A percentile compares a stretch with the other conserved stretches of the same genome.
Evolutionary conservation across 2,329 filamentous ascomycete species (phyloP).

Genomic region (Fonsecaea nubica): DNA sequence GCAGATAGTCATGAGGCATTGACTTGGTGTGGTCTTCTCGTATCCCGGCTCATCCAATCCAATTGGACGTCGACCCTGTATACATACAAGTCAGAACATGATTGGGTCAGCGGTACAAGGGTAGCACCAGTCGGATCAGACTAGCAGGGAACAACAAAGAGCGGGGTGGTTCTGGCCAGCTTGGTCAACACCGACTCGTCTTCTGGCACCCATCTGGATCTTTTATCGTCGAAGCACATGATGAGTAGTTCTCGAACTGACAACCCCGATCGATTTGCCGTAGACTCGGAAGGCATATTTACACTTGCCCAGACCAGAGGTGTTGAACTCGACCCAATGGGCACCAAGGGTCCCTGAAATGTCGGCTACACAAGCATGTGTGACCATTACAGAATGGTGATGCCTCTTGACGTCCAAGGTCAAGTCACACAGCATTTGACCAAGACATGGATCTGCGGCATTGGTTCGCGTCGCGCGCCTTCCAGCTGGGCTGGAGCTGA

Average conservation of each 20-base stretch:
- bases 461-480: neutral
- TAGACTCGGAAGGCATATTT: too few species aligned
- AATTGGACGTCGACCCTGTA: neutral
- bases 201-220: too few species aligned
- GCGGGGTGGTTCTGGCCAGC: neutral
- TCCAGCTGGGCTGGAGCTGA: neutral
- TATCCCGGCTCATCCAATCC: neutral
- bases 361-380: neutral
- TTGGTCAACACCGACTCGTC: too few species aligned
- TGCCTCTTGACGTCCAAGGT: neutral
- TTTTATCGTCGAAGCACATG: too few species aligned
- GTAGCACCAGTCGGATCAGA: neutral
- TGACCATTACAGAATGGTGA: neutral
- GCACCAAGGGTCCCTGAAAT: too few species aligned
- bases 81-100: neutral
- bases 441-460: neutral
- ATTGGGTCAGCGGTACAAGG: neutral
- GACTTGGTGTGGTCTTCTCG: neutral
- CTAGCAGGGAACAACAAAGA: neutral
- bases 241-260: too few species aligned
- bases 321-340: too few species aligned
- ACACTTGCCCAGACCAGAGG: too few species aligned
- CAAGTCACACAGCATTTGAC: neutral
- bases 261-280: too few species aligned
- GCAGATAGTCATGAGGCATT: neutral